These are phyloP conservation scores for Umbellularia californica DNA, from an alignment of 164 flowering plant genomes.

Conservation along the genomic window DNA sequence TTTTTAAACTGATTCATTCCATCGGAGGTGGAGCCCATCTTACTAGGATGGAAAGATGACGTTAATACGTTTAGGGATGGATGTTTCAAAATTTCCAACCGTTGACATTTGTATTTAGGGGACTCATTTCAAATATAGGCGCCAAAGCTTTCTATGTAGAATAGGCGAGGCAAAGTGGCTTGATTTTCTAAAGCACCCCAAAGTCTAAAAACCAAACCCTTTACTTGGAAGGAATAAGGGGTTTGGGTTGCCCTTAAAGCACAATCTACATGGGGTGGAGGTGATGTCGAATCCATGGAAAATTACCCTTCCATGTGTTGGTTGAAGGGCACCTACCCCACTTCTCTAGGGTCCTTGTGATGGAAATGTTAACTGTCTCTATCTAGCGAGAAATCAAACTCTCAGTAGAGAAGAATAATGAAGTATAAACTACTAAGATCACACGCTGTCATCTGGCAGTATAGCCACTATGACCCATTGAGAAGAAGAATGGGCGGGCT, in stretches of 20 bases:
- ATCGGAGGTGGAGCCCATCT: conserved; percentile 1
- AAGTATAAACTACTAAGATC: no score
- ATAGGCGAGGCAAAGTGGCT: not conserved
- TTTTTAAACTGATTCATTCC: conserved; percentile 1
- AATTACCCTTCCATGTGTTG: not conserved
- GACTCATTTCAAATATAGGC: conserved; percentile 7
- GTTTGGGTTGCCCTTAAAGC: conserved; percentile 17
- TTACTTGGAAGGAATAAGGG: conserved; percentile 8
- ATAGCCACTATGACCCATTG: no score
- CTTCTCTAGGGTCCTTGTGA: not conserved
- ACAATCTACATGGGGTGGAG: conserved; percentile 8
- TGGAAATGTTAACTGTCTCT: not conserved
- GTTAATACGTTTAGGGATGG: not conserved
- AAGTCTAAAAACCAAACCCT: not conserved
- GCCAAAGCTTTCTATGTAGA: conserved; percentile 5
- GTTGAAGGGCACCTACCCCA: conserved; percentile 10
- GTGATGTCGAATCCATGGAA: not conserved
- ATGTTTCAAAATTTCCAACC: conserved; percentile 1
- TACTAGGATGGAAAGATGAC: not conserved
- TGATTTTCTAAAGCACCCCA: not conserved
- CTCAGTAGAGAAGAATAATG: not conserved
- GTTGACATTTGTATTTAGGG: conserved; percentile 1
- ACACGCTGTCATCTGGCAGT: no score
- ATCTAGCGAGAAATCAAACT: not conserved
- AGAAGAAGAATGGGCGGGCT: no score